phyloP scores from a whole-genome alignment of 768 basidiomycete species.

The Boletus reticulatus region DNA sequence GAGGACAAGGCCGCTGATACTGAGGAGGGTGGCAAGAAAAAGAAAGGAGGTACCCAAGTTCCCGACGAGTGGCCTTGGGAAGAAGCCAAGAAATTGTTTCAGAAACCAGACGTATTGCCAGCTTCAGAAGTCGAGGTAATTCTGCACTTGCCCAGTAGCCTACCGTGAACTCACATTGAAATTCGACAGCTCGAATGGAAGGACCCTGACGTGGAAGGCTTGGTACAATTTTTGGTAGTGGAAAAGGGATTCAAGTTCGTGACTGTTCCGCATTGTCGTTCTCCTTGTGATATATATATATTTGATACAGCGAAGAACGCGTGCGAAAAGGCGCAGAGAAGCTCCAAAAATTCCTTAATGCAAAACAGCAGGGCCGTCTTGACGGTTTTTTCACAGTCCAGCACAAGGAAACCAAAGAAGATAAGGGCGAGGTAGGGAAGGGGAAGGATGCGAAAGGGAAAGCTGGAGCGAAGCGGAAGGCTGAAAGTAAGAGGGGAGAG shows the following conservation, averaged over 20 bases:
- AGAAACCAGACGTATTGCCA: slow-evolving; percentile 86
- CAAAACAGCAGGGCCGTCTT: slow-evolving; percentile 94
- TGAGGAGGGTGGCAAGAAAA: slow-evolving; percentile 42
- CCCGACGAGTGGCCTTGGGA: slow-evolving; percentile 98
- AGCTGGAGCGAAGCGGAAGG: slow-evolving; percentile 23
- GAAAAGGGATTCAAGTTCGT: slow-evolving; percentile 95
- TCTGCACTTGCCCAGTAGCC: not conserved
- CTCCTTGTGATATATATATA: not conserved
- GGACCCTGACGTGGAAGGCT: slow-evolving; percentile 86
- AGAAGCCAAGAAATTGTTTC: slow-evolving; percentile 87
- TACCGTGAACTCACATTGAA: not conserved
- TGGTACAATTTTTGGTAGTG: slow-evolving; percentile 88
- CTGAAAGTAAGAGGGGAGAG: slow-evolving; percentile 34
- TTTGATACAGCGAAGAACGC: slow-evolving; percentile 77
- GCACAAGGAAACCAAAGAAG: slow-evolving; percentile 52
- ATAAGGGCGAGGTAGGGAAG: slow-evolving; percentile 40
- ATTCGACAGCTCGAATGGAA: slow-evolving; percentile 84
- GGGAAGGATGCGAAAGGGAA: slow-evolving; percentile 20
- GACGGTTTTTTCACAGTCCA: slow-evolving; percentile 92
- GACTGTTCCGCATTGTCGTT: not conserved
- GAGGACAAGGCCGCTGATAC: slow-evolving; percentile 41
- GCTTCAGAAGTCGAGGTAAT: slow-evolving; percentile 82
- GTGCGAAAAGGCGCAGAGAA: slow-evolving; percentile 95
- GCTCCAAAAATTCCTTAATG: slow-evolving; percentile 77
- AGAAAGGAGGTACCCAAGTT: slow-evolving; percentile 73